Percentiles rank a stretch among this genome's conserved stretches.
Conservation (phyloP, 1,284 basidiomycete species). For the Cryptococcus hybrid region DNA sequence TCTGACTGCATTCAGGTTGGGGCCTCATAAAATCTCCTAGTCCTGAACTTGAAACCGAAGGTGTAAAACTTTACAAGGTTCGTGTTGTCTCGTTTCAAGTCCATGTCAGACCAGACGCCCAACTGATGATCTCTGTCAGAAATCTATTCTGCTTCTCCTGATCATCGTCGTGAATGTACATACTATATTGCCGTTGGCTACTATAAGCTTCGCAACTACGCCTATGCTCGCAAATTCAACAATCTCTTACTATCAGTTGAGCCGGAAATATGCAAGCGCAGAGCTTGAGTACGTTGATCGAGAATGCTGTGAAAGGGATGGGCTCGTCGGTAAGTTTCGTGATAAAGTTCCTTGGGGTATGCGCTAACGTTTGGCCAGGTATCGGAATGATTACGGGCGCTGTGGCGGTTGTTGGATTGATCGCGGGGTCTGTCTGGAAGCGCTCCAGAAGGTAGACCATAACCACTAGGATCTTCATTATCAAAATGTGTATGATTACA, state of each 20-base stretch:
- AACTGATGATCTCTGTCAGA: slow-evolving; percentile 56
- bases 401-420: slow-evolving; percentile 78
- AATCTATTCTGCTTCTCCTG: slow-evolving; percentile 85
- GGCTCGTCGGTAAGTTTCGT: neutral
- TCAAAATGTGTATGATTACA: too few relatives aligned
- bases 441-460: slow-evolving; percentile 55
- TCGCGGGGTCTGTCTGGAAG: slow-evolving; percentile 80
- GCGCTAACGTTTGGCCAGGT: slow-evolving; percentile 51
- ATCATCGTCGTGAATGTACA: slow-evolving; percentile 87
- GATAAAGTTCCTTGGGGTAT: neutral
- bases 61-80: slow-evolving; percentile 91
- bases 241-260: slow-evolving; percentile 89
- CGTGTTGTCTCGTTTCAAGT: slow-evolving; percentile 18
- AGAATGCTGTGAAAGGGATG: slow-evolving; percentile 75
- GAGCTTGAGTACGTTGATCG: slow-evolving; percentile 79
- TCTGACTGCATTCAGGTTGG: slow-evolving; percentile 56
- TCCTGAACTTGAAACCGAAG: slow-evolving; percentile 80
- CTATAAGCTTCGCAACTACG: slow-evolving; percentile 96
- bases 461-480: too few relatives aligned
- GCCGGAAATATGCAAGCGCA: slow-evolving; percentile 89
- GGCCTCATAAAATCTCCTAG: slow-evolving; percentile 86
- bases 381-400: slow-evolving; percentile 91
- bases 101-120: neutral
- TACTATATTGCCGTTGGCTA: slow-evolving; percentile 97
- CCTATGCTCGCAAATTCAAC: slow-evolving; percentile 90